phyloP scores from a whole-genome alignment of 2,329 filamentous ascomycete genomes.

The Nakataea oryzae region DNA sequence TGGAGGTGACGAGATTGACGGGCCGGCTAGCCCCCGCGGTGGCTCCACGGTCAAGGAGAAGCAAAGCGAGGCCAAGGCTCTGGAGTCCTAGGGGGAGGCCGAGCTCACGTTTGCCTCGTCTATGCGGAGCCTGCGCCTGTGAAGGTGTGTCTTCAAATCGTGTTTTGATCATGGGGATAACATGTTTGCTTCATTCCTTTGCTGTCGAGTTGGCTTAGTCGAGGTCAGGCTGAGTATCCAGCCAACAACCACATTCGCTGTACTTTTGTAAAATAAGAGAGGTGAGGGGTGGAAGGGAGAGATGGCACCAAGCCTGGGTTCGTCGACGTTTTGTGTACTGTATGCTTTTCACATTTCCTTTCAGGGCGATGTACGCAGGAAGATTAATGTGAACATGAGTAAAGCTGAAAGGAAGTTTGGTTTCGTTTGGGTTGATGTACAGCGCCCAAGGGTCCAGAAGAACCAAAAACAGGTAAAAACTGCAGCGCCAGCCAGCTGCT shows the following conservation, averaged over 20 bases:
- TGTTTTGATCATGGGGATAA: neutral
- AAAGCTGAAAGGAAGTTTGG: neutral
- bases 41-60: neutral
- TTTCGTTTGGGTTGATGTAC: too few species aligned
- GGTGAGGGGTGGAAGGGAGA: too few species aligned
- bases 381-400: neutral
- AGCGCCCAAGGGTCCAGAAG: too few species aligned
- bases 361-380: neutral
- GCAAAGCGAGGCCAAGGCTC: neutral
- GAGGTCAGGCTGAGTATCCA: neutral
- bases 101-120: neutral
- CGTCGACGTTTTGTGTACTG: neutral
- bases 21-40: neutral
- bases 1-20: neutral
- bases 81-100: neutral
- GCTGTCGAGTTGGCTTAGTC: neutral
- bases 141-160: neutral
- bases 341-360: neutral
- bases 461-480: too few species aligned
- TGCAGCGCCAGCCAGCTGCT: too few species aligned
- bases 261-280: neutral
- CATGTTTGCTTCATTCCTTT: too few species aligned
- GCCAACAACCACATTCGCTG: too few species aligned
- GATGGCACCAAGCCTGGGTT: neutral
- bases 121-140: neutral